Percentiles rank a stretch among this genome's conserved stretches.
These are phyloP conservation scores for Salix suchowensis DNA, from an alignment of 345 rosid genomes.

Conservation along the genomic window DNA sequence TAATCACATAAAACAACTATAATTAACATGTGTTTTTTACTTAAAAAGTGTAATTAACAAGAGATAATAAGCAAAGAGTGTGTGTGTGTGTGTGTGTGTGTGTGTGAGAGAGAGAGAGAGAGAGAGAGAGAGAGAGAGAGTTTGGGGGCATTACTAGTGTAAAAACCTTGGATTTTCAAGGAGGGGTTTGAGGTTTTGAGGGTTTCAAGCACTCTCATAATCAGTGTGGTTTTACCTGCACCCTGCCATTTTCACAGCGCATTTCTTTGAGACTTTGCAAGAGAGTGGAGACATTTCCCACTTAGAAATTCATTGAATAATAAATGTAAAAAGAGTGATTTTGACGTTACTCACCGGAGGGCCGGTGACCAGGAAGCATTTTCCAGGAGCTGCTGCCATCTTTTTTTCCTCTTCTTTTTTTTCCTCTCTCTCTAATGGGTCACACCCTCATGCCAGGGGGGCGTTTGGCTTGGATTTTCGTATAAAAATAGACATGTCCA, in stretches of 20 bases:
- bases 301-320: not conserved
- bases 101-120: no score
- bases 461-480: no score
- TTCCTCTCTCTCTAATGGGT: not conserved
- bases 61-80: not conserved
- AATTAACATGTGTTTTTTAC: not conserved
- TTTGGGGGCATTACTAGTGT: conserved; percentile 34
- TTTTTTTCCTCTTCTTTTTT: not conserved
- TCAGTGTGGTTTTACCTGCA: conserved; percentile 70
- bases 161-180: conserved; percentile 63
- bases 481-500: no score
- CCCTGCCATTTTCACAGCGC: conserved; percentile 32
- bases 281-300: not conserved
- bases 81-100: no score
- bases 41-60: no score
- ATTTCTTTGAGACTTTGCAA: no score
- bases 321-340: not conserved
- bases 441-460: not conserved
- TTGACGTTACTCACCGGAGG: conserved; percentile 10
- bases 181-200: conserved; percentile 43
- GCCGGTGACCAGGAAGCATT: conserved; percentile 16
- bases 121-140: not conserved
- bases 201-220: conserved; percentile 47
- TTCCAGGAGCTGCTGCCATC: conserved; percentile 11
- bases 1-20: not conserved